Evolutionary conservation across 2,329 filamentous ascomycete species (phyloP), one percentile per base, ranked within the genome.

Genomic region (Stachybotrys echinatus): DNA sequence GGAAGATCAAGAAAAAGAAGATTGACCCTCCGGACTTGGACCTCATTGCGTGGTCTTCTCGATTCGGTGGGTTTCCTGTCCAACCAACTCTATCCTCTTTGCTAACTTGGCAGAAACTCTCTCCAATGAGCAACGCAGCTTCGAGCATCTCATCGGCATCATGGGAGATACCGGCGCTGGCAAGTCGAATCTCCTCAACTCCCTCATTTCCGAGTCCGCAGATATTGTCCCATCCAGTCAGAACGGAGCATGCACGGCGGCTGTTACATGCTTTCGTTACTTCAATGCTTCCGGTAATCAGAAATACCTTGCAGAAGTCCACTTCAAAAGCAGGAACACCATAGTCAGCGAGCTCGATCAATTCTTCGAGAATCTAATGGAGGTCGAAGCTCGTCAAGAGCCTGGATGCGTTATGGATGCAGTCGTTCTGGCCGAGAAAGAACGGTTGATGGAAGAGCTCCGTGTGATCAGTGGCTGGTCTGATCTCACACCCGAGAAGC

Each of bases 161-260:
- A 6, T 44, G n/a, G 54, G 55, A 6, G 54, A 56, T 18, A 58
- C 56, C 3, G 55, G 56, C 1, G 23, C 52, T 4, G 55, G 56
- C 8, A 58, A 58, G 20, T 54, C 53, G 6, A 51, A 48, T 2
- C 43, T 55, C 2, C 48, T 57, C 12, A 58, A 57, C 10, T 49
- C 52, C 2, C 39, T 59, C 2, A 31, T 59, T 0, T 50, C 42
- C 1, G 23, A 40, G 19, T 23, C 8, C 10, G 22, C 3, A 8
- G 12, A 49, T 7, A 42, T 59, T 12, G 49, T 49, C 1, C 57
- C 54, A 1, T 49, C 51, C 10, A 58, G 49, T 22, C 49, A 55
- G 6, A 44, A 20, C 2, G 57, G 55, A 2, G 57, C 57, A 1
- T 59, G 55, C 37, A 59, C 57, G 0, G 55, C 57, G 0, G 48